phyloP scores from a whole-genome alignment of 495 filamentous ascomycete genomes.

The Daldinia concentrica region DNA sequence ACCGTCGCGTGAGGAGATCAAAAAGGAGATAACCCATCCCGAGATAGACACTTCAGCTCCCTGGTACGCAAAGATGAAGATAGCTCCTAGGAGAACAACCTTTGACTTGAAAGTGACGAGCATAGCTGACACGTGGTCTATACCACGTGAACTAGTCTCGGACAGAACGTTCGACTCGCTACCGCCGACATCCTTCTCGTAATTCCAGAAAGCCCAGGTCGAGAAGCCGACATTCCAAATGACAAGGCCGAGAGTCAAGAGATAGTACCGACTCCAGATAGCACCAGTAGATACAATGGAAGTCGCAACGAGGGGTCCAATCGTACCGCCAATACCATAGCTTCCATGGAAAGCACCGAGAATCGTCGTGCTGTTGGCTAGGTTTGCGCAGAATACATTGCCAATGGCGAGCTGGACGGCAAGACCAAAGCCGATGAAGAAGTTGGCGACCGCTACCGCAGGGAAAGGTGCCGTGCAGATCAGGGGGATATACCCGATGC shows the following conservation, averaged over 20 bases:
- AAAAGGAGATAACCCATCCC: constrained; percentile 83
- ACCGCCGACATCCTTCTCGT: constrained; percentile 55
- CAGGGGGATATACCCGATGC: constrained; percentile 67
- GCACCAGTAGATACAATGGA: constrained; percentile 61
- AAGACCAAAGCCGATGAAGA: constrained; percentile 72
- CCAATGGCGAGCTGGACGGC: constrained; percentile 74
- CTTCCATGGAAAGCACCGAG: constrained; percentile 72
- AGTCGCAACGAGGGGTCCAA: constrained; percentile 77
- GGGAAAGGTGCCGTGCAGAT: constrained; percentile 74
- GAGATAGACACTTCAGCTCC: constrained; percentile 81
- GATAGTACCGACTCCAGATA: constrained; percentile 69
- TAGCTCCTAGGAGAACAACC: constrained; percentile 71
- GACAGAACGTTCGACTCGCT: constrained; percentile 9
- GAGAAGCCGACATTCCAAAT: constrained; percentile 59
- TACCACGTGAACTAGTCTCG: constrained; percentile 10
- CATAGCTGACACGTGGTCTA: constrained; percentile 45
- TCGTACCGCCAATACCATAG: constrained; percentile 77
- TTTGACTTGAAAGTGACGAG: constrained; percentile 60
- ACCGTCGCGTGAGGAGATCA: constrained; percentile 74
- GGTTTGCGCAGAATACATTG: constrained; percentile 78
- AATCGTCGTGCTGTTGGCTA: constrained; percentile 68
- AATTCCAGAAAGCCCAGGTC: constrained; percentile 68
- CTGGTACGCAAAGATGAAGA: constrained; percentile 86
- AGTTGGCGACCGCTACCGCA: constrained; percentile 69
- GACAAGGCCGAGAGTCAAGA: constrained; percentile 62